Percentiles rank a stretch among this genome's conserved stretches.
phyloP scores from a whole-genome alignment of 257 asterid genomes.

The Penstemon newberryi region DNA sequence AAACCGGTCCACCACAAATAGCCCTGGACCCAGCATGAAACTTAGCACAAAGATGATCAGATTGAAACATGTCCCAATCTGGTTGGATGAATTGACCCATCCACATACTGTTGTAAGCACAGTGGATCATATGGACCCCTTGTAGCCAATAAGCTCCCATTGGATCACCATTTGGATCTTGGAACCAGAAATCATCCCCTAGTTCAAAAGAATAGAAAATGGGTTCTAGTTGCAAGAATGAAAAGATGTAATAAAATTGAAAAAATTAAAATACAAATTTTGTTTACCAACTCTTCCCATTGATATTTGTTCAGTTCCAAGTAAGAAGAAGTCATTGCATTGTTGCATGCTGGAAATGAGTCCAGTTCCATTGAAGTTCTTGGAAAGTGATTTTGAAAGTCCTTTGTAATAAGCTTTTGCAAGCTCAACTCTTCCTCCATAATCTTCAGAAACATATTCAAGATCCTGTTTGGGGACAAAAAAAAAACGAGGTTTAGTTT shows the following conservation, averaged over 20 bases:
- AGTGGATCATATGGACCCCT: slow-evolving; percentile 89
- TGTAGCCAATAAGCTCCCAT: slow-evolving; percentile 82
- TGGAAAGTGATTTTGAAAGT: slow-evolving; percentile 55
- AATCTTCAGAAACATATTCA: slow-evolving; percentile 57
- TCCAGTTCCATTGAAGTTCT: slow-evolving; percentile 71
- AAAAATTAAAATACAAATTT: neutral
- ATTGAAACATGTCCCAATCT: slow-evolving; percentile 87
- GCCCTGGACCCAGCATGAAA: slow-evolving; percentile 84
- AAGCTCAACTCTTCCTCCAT: slow-evolving; percentile 71
- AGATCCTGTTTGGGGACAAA: slow-evolving; percentile 35
- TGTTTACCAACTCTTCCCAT: slow-evolving; percentile 78
- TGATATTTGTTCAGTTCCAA: slow-evolving; percentile 69
- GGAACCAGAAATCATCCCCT: slow-evolving; percentile 91
- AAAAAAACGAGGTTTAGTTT: too few species aligned
- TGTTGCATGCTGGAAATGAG: slow-evolving; percentile 78
- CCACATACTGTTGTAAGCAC: slow-evolving; percentile 87
- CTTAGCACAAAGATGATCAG: slow-evolving; percentile 68
- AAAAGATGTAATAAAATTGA: neutral
- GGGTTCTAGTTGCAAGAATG: neutral
- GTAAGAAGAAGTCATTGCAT: slow-evolving; percentile 73
- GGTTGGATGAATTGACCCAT: slow-evolving; percentile 84
- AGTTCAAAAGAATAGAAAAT: neutral
- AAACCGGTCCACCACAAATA: slow-evolving; percentile 76
- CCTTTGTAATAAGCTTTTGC: slow-evolving; percentile 74
- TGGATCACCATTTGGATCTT: slow-evolving; percentile 79